Evolutionary conservation across 495 filamentous ascomycete species (phyloP).

Genomic region (Aspergillus affinis): DNA sequence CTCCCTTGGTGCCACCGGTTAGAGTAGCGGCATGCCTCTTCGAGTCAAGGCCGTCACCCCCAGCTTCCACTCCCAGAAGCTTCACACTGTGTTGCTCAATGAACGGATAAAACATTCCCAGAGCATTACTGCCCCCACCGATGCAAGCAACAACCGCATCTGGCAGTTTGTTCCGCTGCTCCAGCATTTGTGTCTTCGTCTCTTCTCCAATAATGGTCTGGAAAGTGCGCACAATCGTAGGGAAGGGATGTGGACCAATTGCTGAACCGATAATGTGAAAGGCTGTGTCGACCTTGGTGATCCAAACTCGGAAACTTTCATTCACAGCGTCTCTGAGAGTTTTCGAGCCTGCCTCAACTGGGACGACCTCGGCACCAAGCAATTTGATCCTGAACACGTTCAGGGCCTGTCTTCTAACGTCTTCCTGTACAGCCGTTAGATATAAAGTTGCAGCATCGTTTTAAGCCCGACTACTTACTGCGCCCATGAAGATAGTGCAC

Average conservation of each 20-base stretch:
- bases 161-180: slow-evolving; percentile 56
- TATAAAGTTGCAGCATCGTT: too few species aligned
- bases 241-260: slow-evolving; percentile 95
- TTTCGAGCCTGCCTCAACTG: slow-evolving; percentile 80
- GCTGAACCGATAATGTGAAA: slow-evolving; percentile 97
- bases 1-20: neutral
- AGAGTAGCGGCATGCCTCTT: neutral
- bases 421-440: slow-evolving; percentile 47
- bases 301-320: slow-evolving; percentile 88
- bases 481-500: slow-evolving; percentile 95
- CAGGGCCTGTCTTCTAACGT: slow-evolving; percentile 87
- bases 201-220: slow-evolving; percentile 91
- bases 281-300: slow-evolving; percentile 79
- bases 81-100: neutral
- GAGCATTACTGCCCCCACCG: neutral
- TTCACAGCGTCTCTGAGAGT: slow-evolving; percentile 94
- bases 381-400: slow-evolving; percentile 96
- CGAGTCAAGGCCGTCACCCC: neutral
- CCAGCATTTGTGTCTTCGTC: slow-evolving; percentile 75
- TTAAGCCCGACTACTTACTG: slow-evolving; percentile 19
- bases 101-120: neutral
- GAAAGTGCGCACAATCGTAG: slow-evolving; percentile 94
- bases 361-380: slow-evolving; percentile 83
- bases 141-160: slow-evolving; percentile 47
- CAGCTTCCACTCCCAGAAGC: neutral